Conservation (phyloP, 1,284 basidiomycete species). For the Pterulicium gracile region DNA sequence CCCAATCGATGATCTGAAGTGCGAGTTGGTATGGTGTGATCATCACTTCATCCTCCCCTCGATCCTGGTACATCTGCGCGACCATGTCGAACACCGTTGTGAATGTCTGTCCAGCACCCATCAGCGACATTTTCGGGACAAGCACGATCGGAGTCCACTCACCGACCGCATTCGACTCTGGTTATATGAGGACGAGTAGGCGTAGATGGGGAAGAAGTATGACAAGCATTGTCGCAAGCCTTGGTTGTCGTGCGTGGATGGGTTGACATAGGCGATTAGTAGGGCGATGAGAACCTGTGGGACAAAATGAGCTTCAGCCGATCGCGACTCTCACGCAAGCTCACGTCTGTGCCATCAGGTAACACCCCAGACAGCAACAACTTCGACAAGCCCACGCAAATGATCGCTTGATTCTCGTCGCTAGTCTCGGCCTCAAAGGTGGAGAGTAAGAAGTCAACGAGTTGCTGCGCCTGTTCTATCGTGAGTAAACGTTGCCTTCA, state of each 20-base stretch:
- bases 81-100: constrained; percentile 67
- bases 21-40: constrained; percentile 75
- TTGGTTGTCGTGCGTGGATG: constrained; percentile 78
- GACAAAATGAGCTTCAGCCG: constrained; percentile 3
- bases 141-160: constrained; percentile 12
- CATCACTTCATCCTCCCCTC: constrained; percentile 74
- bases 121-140: constrained; percentile 5
- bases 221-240: constrained; percentile 87
- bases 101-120: constrained; percentile 47
- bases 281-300: constrained; percentile 69
- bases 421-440: constrained; percentile 69
- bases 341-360: constrained; percentile 53
- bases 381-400: constrained; percentile 84
- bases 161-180: constrained; percentile 76
- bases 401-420: constrained; percentile 66
- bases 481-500: constrained; percentile 16
- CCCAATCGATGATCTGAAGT: constrained; percentile 87
- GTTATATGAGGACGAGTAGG: constrained; percentile 75
- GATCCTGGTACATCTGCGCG: constrained; percentile 55
- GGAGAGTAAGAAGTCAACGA: constrained; percentile 69
- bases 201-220: constrained; percentile 94
- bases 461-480: too few species aligned
- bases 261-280: constrained; percentile 79
- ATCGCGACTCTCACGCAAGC: constrained; percentile 11
- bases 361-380: constrained; percentile 82